Evolutionary conservation across 805 yeast genomes (phyloP).

Genomic region (Zygoascus biomembranicola): DNA sequence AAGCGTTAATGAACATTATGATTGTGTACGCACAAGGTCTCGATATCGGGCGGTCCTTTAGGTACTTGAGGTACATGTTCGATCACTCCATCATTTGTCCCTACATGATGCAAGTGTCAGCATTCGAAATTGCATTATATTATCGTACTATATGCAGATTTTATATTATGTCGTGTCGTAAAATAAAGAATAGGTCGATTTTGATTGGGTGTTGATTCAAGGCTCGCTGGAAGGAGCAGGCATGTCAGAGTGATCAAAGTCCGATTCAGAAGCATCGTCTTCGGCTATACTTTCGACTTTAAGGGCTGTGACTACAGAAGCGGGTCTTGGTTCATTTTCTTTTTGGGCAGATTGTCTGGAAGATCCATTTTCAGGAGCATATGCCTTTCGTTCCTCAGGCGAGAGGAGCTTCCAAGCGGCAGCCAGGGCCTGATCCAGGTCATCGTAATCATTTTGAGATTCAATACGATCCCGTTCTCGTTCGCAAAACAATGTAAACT

Average conservation of each 20-base stretch:
- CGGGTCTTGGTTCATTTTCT: background rate
- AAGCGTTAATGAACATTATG: no score
- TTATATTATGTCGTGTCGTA: no score
- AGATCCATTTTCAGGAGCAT: background rate
- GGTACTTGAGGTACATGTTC: no score
- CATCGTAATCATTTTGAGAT: conserved; percentile 45
- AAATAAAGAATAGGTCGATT: no score
- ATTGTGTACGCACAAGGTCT: no score
- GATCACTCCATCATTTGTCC: no score
- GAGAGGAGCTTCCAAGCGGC: conserved; percentile 77
- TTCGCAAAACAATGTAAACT: conserved; percentile 82
- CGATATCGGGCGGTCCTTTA: no score
- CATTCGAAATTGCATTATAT: no score
- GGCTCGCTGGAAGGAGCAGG: conserved; percentile 2
- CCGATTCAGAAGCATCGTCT: conserved; percentile 1
- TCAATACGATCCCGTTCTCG: conserved; percentile 68
- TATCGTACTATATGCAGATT: no score
- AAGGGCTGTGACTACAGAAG: background rate
- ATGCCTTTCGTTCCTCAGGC: conserved; percentile 19
- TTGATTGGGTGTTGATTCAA: background rate
- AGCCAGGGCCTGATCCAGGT: conserved; percentile 63
- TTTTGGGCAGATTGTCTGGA: background rate
- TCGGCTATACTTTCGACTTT: background rate
- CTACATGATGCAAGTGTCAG: no score
- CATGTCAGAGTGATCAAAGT: conserved; percentile 1